phyloP scores from a whole-genome alignment of 768 basidiomycete genomes.

The Boletus huronensis region DNA sequence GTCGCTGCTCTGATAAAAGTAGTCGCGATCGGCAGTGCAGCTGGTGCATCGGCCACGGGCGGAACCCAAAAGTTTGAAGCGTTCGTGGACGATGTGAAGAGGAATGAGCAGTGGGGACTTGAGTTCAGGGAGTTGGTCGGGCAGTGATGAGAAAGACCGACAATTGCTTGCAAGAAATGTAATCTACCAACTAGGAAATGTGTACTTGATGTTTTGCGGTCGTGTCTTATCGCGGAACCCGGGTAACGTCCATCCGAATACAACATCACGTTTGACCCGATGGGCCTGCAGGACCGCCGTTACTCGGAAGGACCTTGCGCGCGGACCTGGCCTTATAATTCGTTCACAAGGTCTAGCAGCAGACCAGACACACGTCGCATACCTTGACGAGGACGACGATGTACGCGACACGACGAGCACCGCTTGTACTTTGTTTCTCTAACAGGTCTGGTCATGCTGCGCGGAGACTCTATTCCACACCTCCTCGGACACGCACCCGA shows the following conservation, averaged over 20 bases:
- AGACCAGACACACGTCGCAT: neutral
- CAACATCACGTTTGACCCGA: neutral
- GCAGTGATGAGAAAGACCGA: slow-evolving; percentile 11
- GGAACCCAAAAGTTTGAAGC: slow-evolving; percentile 60
- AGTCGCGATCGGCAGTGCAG: slow-evolving; percentile 51
- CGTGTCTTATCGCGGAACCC: neutral
- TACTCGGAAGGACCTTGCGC: slow-evolving; percentile 14
- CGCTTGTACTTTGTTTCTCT: neutral
- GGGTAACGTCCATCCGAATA: neutral
- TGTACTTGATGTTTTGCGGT: neutral
- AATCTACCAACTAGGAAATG: neutral
- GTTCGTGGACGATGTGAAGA: slow-evolving; percentile 72
- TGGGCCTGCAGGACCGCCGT: neutral
- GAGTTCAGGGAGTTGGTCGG: slow-evolving; percentile 50
- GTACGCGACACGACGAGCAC: slow-evolving; percentile 13
- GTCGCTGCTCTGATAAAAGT: slow-evolving; percentile 85
- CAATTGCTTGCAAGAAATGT: neutral
- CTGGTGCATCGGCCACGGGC: slow-evolving; percentile 26
- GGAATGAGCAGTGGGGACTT: slow-evolving; percentile 57
- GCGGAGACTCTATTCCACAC: slow-evolving; percentile 8
- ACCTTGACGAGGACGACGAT: neutral
- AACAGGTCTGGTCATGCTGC: neutral
- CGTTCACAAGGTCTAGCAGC: neutral
- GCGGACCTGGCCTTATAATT: neutral
- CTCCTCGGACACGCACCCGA: neutral